phyloP scores from a whole-genome alignment of 306 rosid species.

The Prinsepia uniflora region DNA sequence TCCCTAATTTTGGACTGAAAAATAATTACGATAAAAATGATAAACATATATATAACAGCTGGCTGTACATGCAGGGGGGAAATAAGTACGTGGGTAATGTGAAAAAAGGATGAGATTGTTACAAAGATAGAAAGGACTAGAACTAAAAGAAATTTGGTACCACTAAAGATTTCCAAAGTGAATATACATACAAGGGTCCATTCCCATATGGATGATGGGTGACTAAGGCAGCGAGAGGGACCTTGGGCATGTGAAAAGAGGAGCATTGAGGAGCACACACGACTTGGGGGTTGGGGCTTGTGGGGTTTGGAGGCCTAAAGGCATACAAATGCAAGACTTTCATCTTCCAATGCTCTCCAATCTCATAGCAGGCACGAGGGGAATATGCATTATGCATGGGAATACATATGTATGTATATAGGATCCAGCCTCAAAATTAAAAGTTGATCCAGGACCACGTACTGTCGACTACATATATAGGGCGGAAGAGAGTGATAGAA shows the following conservation, averaged over 20 bases:
- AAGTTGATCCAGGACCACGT: constrained; percentile 6
- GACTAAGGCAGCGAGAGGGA: neutral
- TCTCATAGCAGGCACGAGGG: neutral
- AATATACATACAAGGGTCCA: neutral
- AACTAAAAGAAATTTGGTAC: neutral
- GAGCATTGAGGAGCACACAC: constrained; percentile 35
- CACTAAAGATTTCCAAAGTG: neutral
- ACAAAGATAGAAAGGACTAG: neutral
- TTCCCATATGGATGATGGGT: too few relatives aligned
- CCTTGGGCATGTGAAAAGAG: constrained; percentile 42
- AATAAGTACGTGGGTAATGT: neutral
- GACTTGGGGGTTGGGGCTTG: constrained; percentile 1
- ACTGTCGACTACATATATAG: neutral
- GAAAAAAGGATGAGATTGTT: neutral
- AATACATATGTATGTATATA: neutral
- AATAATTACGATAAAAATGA: neutral
- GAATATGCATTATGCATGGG: neutral
- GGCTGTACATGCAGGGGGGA: neutral
- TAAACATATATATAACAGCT: neutral
- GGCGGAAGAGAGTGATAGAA: too few relatives aligned
- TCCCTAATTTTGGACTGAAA: neutral
- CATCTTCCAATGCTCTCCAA: neutral
- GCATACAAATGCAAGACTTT: constrained; percentile 13
- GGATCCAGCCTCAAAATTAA: neutral
- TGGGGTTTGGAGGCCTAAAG: constrained; percentile 41